These are phyloP conservation scores for Sideroxylon spinosum DNA, from an alignment of 179 eudicot genomes.

Conservation along the genomic window DNA sequence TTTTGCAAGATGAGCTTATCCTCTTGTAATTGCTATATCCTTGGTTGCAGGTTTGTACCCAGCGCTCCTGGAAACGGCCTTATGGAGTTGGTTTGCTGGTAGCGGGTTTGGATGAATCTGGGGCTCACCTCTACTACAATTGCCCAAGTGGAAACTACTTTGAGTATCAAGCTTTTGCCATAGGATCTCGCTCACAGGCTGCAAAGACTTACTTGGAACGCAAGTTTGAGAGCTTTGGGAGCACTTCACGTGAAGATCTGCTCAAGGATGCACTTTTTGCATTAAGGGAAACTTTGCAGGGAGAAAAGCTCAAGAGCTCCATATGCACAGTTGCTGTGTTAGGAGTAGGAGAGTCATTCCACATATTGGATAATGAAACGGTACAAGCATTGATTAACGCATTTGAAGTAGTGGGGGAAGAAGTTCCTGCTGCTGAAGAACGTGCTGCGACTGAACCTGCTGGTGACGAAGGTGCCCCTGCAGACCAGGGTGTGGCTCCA, in stretches of 20 bases:
- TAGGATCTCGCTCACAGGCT: conserved; percentile 97
- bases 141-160: conserved; percentile 97
- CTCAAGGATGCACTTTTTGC: conserved; percentile 92
- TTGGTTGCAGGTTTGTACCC: conserved; percentile 75
- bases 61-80: conserved; percentile 97
- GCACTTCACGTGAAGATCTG: conserved; percentile 66
- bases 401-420: conserved; percentile 79
- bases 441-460: conserved; percentile 21
- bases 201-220: conserved; percentile 95
- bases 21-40: not conserved
- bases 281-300: conserved; percentile 85
- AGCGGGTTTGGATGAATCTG: conserved; percentile 91
- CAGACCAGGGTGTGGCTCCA: conserved; percentile 19
- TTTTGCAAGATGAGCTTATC: conserved; percentile 1
- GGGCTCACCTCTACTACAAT: conserved; percentile 95
- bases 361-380: conserved; percentile 59
- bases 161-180: conserved; percentile 93
- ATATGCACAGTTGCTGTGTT: conserved; percentile 74
- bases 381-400: conserved; percentile 70
- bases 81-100: conserved; percentile 90
- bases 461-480: conserved; percentile 14
- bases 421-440: conserved; percentile 47
- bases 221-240: conserved; percentile 61
- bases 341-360: conserved; percentile 78
- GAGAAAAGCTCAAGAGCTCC: conserved; percentile 83